These are phyloP conservation scores for Tetrahymena elliotti DNA, from an alignment of 73 alveolate genomes.

Conservation along the genomic window DNA sequence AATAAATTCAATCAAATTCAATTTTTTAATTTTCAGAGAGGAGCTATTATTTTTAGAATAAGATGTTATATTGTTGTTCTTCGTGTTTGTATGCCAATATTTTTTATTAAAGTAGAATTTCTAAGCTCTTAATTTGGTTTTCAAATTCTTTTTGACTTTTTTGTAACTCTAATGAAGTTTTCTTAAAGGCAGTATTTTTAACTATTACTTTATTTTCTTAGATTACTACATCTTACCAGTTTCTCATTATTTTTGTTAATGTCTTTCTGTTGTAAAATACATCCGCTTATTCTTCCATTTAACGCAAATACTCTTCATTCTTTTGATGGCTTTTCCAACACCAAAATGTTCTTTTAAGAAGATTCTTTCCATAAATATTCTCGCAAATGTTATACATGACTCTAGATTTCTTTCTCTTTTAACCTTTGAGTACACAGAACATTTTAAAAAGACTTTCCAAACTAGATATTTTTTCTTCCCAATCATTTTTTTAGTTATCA, in stretches of 20 bases:
- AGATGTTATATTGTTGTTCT: not conserved
- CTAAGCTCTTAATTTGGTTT: not conserved
- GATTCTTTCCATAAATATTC: not conserved
- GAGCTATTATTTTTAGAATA: not conserved
- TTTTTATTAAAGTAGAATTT: not conserved
- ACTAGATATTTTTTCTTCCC: not conserved
- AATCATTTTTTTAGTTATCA: not conserved
- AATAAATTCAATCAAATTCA: not conserved
- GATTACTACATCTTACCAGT: not conserved
- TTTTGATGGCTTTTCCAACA: not conserved
- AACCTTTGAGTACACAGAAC: not conserved
- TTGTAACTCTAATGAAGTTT: not conserved
- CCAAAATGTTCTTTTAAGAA: not conserved
- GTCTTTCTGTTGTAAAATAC: not conserved
- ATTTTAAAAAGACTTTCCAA: not conserved
- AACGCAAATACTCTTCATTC: not conserved
- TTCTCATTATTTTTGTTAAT: not conserved
- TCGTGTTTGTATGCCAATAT: not conserved
- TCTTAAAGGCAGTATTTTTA: not conserved
- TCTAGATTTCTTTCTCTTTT: not conserved
- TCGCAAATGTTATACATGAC: not conserved
- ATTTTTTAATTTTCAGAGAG: not conserved
- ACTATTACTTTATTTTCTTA: not conserved
- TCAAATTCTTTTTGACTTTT: not conserved
- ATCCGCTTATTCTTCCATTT: not conserved